Conservation (phyloP, 2,329 filamentous ascomycete genomes). For the Nothomitra cinnamomea region DNA sequence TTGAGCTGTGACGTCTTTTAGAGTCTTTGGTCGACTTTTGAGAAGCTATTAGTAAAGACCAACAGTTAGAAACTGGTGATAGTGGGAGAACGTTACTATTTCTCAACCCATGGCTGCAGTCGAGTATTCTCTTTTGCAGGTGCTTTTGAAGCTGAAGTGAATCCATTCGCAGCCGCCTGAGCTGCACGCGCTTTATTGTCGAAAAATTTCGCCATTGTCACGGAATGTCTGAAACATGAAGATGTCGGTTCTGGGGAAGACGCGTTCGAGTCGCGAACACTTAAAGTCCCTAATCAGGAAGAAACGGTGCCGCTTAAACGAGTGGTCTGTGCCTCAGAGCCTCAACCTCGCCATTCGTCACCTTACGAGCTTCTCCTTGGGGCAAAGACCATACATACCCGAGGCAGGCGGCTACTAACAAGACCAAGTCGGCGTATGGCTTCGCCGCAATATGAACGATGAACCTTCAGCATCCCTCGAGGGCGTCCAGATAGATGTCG, state of each 20-base stretch:
- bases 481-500: background rate
- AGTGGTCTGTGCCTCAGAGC: background rate
- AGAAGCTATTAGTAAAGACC: slow-evolving; percentile 1
- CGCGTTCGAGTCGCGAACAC: slow-evolving; percentile 1
- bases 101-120: slow-evolving; percentile 93
- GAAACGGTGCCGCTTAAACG: background rate
- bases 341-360: background rate
- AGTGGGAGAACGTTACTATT: slow-evolving; percentile 50
- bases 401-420: background rate
- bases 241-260: background rate
- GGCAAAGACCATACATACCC: background rate
- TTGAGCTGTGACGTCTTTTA: slow-evolving; percentile 91
- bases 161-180: slow-evolving; percentile 53
- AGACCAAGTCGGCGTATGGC: background rate
- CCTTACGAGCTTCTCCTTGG: background rate
- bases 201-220: slow-evolving; percentile 78
- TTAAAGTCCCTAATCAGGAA: background rate
- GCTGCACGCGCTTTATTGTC: slow-evolving; percentile 73
- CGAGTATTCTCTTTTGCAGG: slow-evolving; percentile 43
- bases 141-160: slow-evolving; percentile 44
- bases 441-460: slow-evolving; percentile 1
- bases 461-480: slow-evolving; percentile 2
- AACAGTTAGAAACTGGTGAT: background rate
- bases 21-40: slow-evolving; percentile 70
- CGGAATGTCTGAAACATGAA: background rate